A percentile compares a stretch with the other conserved stretches of the same genome.
Evolutionary conservation across 495 filamentous ascomycete genomes (phyloP).

Genomic region (Aspergillus nanangensis): DNA sequence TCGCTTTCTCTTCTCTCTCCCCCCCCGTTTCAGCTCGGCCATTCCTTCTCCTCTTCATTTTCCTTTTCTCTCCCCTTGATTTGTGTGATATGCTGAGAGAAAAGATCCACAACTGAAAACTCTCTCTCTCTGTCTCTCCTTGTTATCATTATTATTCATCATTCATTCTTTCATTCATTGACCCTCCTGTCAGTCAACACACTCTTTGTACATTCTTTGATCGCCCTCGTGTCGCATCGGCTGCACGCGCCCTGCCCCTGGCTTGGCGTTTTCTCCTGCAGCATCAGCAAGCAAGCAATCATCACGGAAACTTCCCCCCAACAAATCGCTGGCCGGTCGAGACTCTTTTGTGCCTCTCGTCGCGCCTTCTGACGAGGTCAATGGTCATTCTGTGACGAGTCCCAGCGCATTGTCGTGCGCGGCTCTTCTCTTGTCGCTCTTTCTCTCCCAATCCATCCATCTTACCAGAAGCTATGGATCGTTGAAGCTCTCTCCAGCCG

Average conservation of each 20-base stretch:
- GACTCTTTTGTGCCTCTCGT: no score
- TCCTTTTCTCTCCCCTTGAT: slow-evolving; percentile 1
- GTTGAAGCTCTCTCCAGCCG: no score
- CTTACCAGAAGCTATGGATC: no score
- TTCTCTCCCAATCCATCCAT: no score
- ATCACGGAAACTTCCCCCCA: no score
- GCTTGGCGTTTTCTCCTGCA: not conserved
- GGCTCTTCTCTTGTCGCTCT: slow-evolving; percentile 12
- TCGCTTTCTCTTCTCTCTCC: not conserved
- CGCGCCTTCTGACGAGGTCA: not conserved
- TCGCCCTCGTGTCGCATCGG: not conserved
- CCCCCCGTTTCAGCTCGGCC: not conserved
- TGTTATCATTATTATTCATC: slow-evolving; percentile 15
- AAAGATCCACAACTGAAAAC: no score
- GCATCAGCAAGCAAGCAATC: no score
- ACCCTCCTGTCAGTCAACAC: slow-evolving; percentile 9
- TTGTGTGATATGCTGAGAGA: no score
- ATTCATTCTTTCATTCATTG: slow-evolving; percentile 16
- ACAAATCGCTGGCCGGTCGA: no score
- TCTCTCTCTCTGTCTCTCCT: not conserved
- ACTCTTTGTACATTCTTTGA: not conserved
- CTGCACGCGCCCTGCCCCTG: not conserved
- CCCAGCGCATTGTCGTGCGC: not conserved
- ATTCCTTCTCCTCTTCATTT: slow-evolving; percentile 5
- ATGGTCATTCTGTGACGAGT: not conserved